Conservation (phyloP, 2,329 filamentous ascomycete species). For the Exophiala aquamarina region DNA sequence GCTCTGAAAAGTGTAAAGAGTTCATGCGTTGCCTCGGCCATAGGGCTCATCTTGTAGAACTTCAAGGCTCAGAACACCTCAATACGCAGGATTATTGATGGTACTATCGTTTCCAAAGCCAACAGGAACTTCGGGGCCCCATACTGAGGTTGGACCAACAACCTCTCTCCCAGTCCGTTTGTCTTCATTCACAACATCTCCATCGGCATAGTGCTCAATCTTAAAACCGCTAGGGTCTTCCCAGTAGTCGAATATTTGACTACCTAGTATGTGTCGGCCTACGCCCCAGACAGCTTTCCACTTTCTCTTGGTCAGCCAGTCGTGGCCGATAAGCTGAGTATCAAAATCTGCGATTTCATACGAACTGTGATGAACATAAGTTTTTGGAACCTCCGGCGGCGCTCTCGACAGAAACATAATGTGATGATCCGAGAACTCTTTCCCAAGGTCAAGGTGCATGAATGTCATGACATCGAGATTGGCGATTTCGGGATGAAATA, state of each 20-base stretch:
- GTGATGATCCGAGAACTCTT: conserved; percentile 50
- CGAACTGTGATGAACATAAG: conserved; percentile 65
- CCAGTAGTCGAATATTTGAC: conserved; percentile 73
- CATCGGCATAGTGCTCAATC: conserved; percentile 70
- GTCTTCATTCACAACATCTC: conserved; percentile 47
- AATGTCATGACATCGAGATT: conserved; percentile 44
- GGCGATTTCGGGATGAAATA: conserved; percentile 36
- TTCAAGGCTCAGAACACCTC: too few relatives aligned
- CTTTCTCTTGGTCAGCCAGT: conserved; percentile 63
- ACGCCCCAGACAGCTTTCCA: conserved; percentile 70
- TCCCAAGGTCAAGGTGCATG: conserved; percentile 51
- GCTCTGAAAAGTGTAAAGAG: too few relatives aligned
- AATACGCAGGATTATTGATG: too few relatives aligned
- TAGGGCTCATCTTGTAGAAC: too few relatives aligned
- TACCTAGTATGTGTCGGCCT: conserved; percentile 67
- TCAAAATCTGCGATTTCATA: conserved; percentile 74
- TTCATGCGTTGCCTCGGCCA: too few relatives aligned
- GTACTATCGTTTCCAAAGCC: conserved; percentile 25
- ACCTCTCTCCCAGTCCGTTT: conserved; percentile 32
- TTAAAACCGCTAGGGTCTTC: conserved; percentile 62
- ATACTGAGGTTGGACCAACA: conserved; percentile 32
- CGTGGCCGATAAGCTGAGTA: conserved; percentile 67
- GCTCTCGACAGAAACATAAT: conserved; percentile 46
- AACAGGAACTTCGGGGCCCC: conserved; percentile 34
- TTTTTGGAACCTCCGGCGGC: conserved; percentile 13